phyloP scores from a whole-genome alignment of 768 basidiomycete species.

The Suillus americanus region DNA sequence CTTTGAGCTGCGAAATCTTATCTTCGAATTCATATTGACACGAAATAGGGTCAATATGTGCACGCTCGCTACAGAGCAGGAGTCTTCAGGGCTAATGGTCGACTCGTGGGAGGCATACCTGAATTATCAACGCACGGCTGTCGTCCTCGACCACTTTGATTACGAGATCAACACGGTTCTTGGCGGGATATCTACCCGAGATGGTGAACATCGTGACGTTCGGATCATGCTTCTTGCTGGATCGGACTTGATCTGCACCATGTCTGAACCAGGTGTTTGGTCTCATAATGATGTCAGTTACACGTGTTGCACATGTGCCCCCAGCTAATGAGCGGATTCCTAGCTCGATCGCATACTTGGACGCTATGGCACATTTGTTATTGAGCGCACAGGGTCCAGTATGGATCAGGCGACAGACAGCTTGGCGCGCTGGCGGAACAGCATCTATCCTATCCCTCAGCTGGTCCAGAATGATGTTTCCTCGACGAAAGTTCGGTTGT shows the following conservation, averaged over 20 bases:
- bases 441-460: constrained; percentile 90
- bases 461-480: constrained; percentile 97
- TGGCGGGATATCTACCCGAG: constrained; percentile 74
- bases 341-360: constrained; percentile 97
- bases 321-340: not conserved
- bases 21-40: not conserved
- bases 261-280: constrained; percentile 99
- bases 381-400: constrained; percentile 92
- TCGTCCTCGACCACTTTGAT: constrained; percentile 97
- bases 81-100: constrained; percentile 94
- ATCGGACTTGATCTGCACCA: constrained; percentile 96
- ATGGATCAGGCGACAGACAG: constrained; percentile 80
- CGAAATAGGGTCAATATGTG: constrained; percentile 78
- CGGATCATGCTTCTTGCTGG: constrained; percentile 95
- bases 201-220: constrained; percentile 73
- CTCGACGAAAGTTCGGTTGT: constrained; percentile 87
- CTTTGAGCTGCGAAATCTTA: not conserved
- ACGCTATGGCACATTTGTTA: constrained; percentile 90
- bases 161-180: constrained; percentile 86
- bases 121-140: constrained; percentile 91
- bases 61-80: constrained; percentile 85
- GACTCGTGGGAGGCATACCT: constrained; percentile 98
- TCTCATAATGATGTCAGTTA: constrained; percentile 83
- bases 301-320: not conserved
- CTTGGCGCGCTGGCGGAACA: constrained; percentile 74